Percentiles rank a stretch among this genome's conserved stretches.
Conservation (phyloP, 2,329 filamentous ascomycete species). For the Apiospora kogelbergensis region DNA sequence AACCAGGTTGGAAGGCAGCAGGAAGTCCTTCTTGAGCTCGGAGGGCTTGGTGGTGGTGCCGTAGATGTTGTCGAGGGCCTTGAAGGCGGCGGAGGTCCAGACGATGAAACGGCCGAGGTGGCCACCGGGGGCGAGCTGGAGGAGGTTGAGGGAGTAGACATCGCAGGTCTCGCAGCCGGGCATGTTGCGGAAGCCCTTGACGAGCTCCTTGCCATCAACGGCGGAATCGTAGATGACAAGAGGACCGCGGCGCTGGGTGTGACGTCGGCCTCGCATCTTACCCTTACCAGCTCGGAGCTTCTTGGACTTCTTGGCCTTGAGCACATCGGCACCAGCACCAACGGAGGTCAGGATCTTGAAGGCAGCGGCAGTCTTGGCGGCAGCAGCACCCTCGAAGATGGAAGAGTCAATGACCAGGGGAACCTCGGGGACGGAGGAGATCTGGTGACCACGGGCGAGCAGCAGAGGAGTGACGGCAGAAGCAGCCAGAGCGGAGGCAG, state of each 20-base stretch:
- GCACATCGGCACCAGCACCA: slow-evolving; percentile 85
- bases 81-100: slow-evolving; percentile 97
- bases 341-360: slow-evolving; percentile 85
- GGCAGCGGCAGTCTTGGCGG: slow-evolving; percentile 87
- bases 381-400: slow-evolving; percentile 75
- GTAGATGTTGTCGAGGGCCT: slow-evolving; percentile 96
- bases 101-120: slow-evolving; percentile 98
- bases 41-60: slow-evolving; percentile 87
- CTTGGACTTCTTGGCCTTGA: slow-evolving; percentile 94
- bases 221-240: slow-evolving; percentile 97
- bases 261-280: slow-evolving; percentile 94
- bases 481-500: slow-evolving; percentile 93
- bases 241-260: slow-evolving; percentile 96
- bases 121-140: slow-evolving; percentile 97
- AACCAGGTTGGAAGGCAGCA: slow-evolving; percentile 89
- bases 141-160: slow-evolving; percentile 93
- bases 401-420: slow-evolving; percentile 93
- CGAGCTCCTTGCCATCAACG: slow-evolving; percentile 90
- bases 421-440: slow-evolving; percentile 90
- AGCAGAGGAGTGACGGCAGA: slow-evolving; percentile 94
- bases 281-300: slow-evolving; percentile 99
- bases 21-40: slow-evolving; percentile 97
- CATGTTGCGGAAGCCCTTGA: slow-evolving; percentile 97
- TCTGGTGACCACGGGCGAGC: slow-evolving; percentile 94
- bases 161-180: slow-evolving; percentile 95